These are phyloP conservation scores for Saitozyma podzolica DNA, from an alignment of 768 basidiomycete genomes.

Conservation along the genomic window DNA sequence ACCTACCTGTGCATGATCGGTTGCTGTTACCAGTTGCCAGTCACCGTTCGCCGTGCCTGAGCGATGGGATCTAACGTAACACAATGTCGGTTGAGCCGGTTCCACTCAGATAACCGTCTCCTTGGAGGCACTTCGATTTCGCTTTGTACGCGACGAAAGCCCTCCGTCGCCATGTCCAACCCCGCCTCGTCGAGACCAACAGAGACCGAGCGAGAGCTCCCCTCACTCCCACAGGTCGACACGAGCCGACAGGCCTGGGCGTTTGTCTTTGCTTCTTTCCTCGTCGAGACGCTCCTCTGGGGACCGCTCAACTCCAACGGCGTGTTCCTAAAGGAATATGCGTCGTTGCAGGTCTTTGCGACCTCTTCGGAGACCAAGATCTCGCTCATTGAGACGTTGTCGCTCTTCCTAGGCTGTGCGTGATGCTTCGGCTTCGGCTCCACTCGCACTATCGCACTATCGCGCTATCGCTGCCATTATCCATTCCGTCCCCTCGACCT, in stretches of 20 bases:
- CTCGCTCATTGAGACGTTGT: conserved; percentile 22
- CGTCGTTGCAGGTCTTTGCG: conserved; percentile 16
- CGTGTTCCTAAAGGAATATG: conserved; percentile 26
- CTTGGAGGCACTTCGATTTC: too few species aligned
- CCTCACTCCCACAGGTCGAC: conserved; percentile 20
- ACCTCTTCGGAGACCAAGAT: conserved; percentile 18
- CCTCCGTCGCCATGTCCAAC: too few species aligned
- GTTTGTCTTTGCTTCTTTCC: conserved; percentile 24
- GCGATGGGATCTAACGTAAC: too few species aligned
- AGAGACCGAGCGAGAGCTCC: conserved; percentile 13
- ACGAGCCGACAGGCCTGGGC: conserved; percentile 21
- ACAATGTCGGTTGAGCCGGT: too few species aligned
- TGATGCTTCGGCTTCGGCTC: neutral
- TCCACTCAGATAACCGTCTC: too few species aligned
- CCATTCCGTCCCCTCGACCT: neutral
- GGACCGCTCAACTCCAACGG: conserved; percentile 24
- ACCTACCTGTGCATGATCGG: too few species aligned
- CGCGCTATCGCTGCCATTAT: too few species aligned
- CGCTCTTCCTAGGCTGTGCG: conserved; percentile 23
- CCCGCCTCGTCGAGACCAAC: neutral
- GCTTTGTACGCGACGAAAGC: too few species aligned
- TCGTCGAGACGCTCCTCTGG: conserved; percentile 27
- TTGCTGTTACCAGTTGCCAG: too few species aligned
- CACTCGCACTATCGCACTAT: too few species aligned
- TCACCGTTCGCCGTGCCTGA: too few species aligned